These are phyloP conservation scores for Saccharomyces hybrid DNA, from an alignment of 1,139 yeast genomes.

Conservation along the genomic window DNA sequence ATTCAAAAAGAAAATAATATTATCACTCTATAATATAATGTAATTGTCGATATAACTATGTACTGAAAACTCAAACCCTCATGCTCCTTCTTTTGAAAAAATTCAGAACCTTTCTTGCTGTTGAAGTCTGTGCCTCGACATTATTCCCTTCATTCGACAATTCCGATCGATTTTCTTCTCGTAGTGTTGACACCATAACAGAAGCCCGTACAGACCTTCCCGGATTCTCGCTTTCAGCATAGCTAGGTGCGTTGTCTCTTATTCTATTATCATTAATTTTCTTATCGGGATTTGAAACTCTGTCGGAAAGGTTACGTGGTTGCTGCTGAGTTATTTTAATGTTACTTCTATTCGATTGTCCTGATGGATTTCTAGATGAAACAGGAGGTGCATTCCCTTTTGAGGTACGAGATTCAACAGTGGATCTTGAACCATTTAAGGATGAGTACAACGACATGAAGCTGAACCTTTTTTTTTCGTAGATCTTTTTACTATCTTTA, in stretches of 20 bases:
- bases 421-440: slow-evolving; percentile 18
- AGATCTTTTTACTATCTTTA: slow-evolving; percentile 3
- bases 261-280: not conserved
- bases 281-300: not conserved
- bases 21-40: not conserved
- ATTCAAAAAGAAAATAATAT: not conserved
- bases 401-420: slow-evolving; percentile 12
- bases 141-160: slow-evolving; percentile 3
- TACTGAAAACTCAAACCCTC: slow-evolving; percentile 21
- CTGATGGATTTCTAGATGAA: not conserved
- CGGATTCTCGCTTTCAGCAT: not conserved
- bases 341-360: not conserved
- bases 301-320: not conserved
- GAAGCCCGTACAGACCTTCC: slow-evolving; percentile 7
- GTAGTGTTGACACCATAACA: slow-evolving; percentile 13
- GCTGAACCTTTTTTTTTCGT: slow-evolving; percentile 20
- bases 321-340: not conserved
- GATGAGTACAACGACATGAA: slow-evolving; percentile 25
- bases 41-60: not conserved
- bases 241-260: not conserved
- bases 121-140: slow-evolving; percentile 34
- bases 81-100: slow-evolving; percentile 72
- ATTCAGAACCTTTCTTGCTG: slow-evolving; percentile 73
- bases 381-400: not conserved
- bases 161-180: slow-evolving; percentile 3